These are phyloP conservation scores for Serpula lacrymans DNA, from an alignment of 768 basidiomycete species.

Conservation along the genomic window DNA sequence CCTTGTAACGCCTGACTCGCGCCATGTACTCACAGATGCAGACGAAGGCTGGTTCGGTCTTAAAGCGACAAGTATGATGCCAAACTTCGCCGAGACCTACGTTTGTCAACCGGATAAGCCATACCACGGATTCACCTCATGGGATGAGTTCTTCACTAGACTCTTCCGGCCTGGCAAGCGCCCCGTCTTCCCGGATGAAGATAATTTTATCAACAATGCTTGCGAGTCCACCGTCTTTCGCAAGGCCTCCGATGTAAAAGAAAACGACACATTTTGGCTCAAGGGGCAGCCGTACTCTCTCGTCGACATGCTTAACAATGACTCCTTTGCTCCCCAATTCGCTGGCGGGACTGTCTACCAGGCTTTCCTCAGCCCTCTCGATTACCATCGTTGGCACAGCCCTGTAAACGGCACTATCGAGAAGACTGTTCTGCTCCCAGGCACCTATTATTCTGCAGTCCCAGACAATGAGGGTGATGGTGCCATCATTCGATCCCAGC, in stretches of 20 bases:
- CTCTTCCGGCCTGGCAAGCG: conserved; percentile 38
- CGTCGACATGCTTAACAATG: conserved; percentile 46
- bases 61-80: no score
- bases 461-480: no score
- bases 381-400: conserved; percentile 63
- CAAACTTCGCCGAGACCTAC: conserved; percentile 36
- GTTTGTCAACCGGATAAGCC: conserved; percentile 35
- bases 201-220: conserved; percentile 38
- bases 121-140: conserved; percentile 45
- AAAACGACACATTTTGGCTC: conserved; percentile 52
- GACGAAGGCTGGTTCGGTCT: conserved; percentile 45
- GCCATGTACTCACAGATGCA: conserved; percentile 32
- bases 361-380: conserved; percentile 50
- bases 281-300: conserved; percentile 63
- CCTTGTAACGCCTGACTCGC: conserved; percentile 39
- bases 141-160: conserved; percentile 58
- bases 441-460: conserved; percentile 46
- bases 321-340: conserved; percentile 38
- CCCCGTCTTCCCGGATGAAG: conserved; percentile 28
- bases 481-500: no score
- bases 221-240: conserved; percentile 54
- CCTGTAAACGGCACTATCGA: conserved; percentile 48
- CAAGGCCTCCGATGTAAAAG: conserved; percentile 36
- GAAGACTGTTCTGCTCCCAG: conserved; percentile 43
- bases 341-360: conserved; percentile 53